Evolutionary conservation across 495 filamentous ascomycete species (phyloP).

Genomic region (Trichodelitschia bisporula): DNA sequence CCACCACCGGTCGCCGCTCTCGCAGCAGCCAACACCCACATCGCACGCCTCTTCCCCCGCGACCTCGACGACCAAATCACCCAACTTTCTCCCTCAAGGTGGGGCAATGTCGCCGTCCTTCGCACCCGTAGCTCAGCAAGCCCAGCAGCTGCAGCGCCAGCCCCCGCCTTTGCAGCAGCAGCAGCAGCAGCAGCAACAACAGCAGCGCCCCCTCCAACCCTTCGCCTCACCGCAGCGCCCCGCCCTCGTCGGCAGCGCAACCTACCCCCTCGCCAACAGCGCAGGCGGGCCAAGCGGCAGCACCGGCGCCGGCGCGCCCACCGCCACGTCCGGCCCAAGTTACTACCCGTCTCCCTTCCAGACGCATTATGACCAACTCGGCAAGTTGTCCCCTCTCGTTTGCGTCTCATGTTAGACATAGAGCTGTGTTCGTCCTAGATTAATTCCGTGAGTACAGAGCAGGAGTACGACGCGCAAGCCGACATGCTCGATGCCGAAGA

Average conservation of each 20-base stretch:
- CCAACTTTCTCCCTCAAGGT: slow-evolving; percentile 42
- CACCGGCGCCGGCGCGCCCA: slow-evolving; percentile 12
- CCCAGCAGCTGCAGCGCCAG: slow-evolving; percentile 17
- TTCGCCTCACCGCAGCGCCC: slow-evolving; percentile 4
- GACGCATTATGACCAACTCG: slow-evolving; percentile 90
- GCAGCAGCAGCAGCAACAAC: slow-evolving; percentile 12
- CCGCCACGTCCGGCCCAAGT: not conserved
- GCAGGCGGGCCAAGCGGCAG: slow-evolving; percentile 13
- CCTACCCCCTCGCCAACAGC: no score
- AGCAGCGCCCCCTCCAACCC: slow-evolving; percentile 11
- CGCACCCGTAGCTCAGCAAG: slow-evolving; percentile 27
- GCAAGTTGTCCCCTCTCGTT: slow-evolving; percentile 52
- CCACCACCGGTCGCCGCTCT: no score
- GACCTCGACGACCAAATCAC: slow-evolving; percentile 33
- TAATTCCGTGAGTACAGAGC: slow-evolving; percentile 70
- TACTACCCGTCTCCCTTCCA: slow-evolving; percentile 76
- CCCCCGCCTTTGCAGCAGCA: slow-evolving; percentile 13
- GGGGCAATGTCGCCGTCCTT: slow-evolving; percentile 39
- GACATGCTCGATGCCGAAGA: slow-evolving; percentile 78
- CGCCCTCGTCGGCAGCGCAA: not conserved
- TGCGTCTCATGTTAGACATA: slow-evolving; percentile 26
- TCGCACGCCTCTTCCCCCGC: slow-evolving; percentile 59
- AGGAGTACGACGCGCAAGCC: slow-evolving; percentile 93
- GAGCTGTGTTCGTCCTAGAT: slow-evolving; percentile 61
- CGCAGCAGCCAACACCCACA: slow-evolving; percentile 38